Base-by-base conservation (phyloP, 2,329 filamentous ascomycete genomes). In the Shiraia sp. region DNA sequence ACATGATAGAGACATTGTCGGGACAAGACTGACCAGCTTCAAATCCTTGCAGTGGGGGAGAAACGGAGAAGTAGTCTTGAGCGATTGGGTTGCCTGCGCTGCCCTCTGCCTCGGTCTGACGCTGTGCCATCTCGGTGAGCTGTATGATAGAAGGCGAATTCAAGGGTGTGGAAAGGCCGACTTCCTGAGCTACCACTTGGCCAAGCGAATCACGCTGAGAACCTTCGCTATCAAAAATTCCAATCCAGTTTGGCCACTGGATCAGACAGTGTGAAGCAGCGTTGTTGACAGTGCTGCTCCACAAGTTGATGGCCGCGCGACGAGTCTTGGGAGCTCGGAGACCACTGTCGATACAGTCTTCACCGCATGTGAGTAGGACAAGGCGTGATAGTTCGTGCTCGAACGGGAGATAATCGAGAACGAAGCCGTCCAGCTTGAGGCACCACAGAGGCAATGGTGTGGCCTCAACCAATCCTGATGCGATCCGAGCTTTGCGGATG, bases 391-490 rank as follows among this genome's bases (percentile, higher is more conserved):
- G 54, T 31, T 64, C 61, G 23, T 51, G 42, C 26, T 61, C 48
- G 16, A 68, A 67, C 0, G 63, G 60, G 0, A 61, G 50, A n/a
- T 55, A 44, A 36, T 68, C 64, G 16, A 68, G 45, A 6, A 66
- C 65, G 35, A 68, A 66, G 13, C 61, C 61, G 27, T 63, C 53
- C 1, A 68, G 63, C 38, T 57, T 63, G 9, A 68, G 53, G 30
- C 49, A 54, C 32, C 46, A 42, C 0, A 63, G 51, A 1, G 56
- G 57, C 7, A 66, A 45, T 6, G 55, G 53, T 14, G 33, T 51
- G 6, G 47, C 38, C 28, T 59, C 49, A 10, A 62, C 57, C 6
- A 57, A 16, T 4, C 49, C 48, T 26, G 59, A 52, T 1, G 59
- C 47, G 13, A 63, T 57, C n/a, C 65, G 61, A 10, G 59, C 62